phyloP scores from a whole-genome alignment of 805 yeast genomes.

The Kodamaea laetipori region DNA sequence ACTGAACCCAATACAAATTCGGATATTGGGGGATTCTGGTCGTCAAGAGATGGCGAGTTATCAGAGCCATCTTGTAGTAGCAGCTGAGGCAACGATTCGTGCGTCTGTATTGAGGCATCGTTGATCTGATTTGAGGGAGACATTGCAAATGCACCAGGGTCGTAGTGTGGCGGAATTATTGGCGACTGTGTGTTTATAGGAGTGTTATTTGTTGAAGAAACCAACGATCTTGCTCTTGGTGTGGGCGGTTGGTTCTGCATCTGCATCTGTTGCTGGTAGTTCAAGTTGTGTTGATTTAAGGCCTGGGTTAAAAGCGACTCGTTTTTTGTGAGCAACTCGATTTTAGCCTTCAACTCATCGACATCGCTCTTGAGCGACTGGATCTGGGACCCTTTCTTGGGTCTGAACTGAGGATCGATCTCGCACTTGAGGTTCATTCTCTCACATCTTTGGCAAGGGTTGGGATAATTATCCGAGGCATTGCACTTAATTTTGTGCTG shows the following conservation, averaged over 20 bases:
- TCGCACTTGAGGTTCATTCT: conserved; percentile 80
- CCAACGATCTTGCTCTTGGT: conserved; percentile 9
- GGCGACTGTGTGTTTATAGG: conserved; percentile 10
- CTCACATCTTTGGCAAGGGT: conserved; percentile 80
- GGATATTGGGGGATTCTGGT: conserved; percentile 35
- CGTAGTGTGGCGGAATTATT: conserved; percentile 7
- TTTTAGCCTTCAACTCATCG: conserved; percentile 72
- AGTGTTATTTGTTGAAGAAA: conserved; percentile 8
- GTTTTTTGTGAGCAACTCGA: conserved; percentile 62
- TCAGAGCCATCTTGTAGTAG: conserved; percentile 30
- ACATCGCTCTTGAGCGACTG: conserved; percentile 83
- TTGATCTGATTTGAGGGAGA: conserved; percentile 15
- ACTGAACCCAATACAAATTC: conserved; percentile 82
- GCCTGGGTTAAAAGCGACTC: conserved; percentile 70
- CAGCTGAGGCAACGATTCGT: conserved; percentile 15
- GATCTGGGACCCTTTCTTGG: conserved; percentile 88
- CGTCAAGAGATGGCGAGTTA: conserved; percentile 29
- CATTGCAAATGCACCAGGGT: conserved; percentile 7
- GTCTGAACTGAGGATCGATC: conserved; percentile 88
- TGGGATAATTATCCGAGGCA: conserved; percentile 80
- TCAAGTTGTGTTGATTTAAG: conserved; percentile 46
- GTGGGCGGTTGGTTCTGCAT: too few species aligned
- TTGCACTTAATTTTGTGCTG: conserved; percentile 94
- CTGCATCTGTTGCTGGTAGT: conserved; percentile 28
- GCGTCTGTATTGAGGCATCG: conserved; percentile 17